These are phyloP conservation scores for Xylaria sp. DNA, from an alignment of 2,329 filamentous ascomycete species.

Conservation along the genomic window DNA sequence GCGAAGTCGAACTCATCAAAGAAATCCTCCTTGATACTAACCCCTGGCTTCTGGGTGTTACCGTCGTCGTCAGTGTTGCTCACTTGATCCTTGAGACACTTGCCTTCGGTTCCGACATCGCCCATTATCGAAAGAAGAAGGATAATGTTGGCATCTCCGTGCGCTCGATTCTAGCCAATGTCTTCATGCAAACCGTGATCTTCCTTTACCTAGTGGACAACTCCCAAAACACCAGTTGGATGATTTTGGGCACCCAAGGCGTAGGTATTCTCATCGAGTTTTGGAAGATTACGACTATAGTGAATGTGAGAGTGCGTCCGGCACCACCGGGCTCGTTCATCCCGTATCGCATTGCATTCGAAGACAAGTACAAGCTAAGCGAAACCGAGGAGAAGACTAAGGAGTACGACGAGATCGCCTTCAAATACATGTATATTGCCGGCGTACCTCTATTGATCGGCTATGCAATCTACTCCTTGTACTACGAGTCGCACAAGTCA, in stretches of 20 bases:
- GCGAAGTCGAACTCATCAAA: slow-evolving; percentile 97
- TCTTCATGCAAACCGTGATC: slow-evolving; percentile 96
- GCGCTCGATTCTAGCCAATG: slow-evolving; percentile 94
- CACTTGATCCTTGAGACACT: slow-evolving; percentile 97
- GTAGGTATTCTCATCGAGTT: slow-evolving; percentile 76
- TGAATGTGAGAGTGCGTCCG: slow-evolving; percentile 84
- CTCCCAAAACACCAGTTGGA: slow-evolving; percentile 97
- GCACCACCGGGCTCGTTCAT: slow-evolving; percentile 75
- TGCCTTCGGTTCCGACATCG: slow-evolving; percentile 96
- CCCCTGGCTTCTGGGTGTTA: slow-evolving; percentile 84
- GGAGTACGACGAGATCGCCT: slow-evolving; percentile 97
- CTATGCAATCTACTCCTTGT: slow-evolving; percentile 89
- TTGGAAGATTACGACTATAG: slow-evolving; percentile 97
- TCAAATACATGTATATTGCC: slow-evolving; percentile 94
- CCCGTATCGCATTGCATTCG: slow-evolving; percentile 85
- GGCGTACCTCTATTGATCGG: slow-evolving; percentile 89
- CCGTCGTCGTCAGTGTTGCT: slow-evolving; percentile 83
- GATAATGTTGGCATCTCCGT: slow-evolving; percentile 97
- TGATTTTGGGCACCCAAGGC: slow-evolving; percentile 95
- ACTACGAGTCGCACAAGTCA: slow-evolving; percentile 96
- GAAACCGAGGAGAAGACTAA: slow-evolving; percentile 98
- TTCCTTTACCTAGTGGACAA: slow-evolving; percentile 98
- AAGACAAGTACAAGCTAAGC: slow-evolving; percentile 96
- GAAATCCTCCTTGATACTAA: slow-evolving; percentile 95
- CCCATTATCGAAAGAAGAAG: slow-evolving; percentile 99